Evolutionary conservation across 345 rosid genomes (phyloP).

Genomic region (Balakata baccata): DNA sequence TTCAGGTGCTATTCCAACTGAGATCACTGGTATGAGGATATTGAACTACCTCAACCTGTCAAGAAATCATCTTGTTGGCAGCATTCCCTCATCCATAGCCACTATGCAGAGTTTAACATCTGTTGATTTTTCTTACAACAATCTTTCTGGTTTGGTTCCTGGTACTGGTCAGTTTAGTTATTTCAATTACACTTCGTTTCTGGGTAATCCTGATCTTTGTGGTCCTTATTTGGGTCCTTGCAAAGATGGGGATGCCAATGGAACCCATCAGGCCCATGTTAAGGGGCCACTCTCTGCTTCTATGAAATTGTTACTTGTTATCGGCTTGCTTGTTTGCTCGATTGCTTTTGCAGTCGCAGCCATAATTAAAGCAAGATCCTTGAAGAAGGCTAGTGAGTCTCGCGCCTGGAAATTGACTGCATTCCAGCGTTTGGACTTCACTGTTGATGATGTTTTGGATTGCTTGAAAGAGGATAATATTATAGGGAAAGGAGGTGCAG

Average conservation of each 20-base stretch:
- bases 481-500: conserved; percentile 93
- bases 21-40: conserved; percentile 75
- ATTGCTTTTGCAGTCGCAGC: conserved; percentile 81
- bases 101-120: conserved; percentile 90
- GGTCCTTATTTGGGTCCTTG: conserved; percentile 88
- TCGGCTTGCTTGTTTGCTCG: conserved; percentile 77
- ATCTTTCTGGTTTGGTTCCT: conserved; percentile 87
- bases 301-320: conserved; percentile 72
- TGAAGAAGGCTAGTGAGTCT: conserved; percentile 76
- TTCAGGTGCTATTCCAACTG: conserved; percentile 72
- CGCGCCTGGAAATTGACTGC: conserved; percentile 93
- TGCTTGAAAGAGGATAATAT: conserved; percentile 86
- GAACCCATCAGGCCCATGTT: conserved; percentile 46
- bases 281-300: conserved; percentile 75
- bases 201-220: conserved; percentile 74
- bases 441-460: conserved; percentile 76
- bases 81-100: conserved; percentile 67
- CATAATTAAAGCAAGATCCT: conserved; percentile 69
- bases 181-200: conserved; percentile 83
- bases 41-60: conserved; percentile 81
- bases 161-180: conserved; percentile 85
- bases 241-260: conserved; percentile 52
- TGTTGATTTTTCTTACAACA: conserved; percentile 86
- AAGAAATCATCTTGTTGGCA: conserved; percentile 66
- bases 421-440: conserved; percentile 89